Conservation (phyloP, 2,329 filamentous ascomycete genomes). For the Zymoseptoria brevis region DNA sequence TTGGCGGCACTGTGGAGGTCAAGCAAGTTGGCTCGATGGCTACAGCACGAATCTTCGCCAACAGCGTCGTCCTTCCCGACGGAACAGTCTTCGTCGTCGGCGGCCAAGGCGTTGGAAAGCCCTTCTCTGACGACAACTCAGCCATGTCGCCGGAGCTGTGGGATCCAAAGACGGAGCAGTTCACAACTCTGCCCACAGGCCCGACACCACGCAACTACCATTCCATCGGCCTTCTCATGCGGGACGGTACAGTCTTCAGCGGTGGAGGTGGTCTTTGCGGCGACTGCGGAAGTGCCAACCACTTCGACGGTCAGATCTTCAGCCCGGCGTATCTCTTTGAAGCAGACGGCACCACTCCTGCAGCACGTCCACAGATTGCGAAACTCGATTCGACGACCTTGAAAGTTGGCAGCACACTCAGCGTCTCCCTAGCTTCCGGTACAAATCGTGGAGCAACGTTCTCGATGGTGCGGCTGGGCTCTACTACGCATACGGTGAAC, state of each 20-base stretch:
- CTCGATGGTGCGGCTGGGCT: conserved; percentile 41
- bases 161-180: conserved; percentile 12
- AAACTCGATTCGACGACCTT: conserved; percentile 19
- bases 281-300: conserved; percentile 31
- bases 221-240: conserved; percentile 42
- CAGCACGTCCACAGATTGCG: conserved; percentile 16
- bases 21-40: conserved; percentile 17
- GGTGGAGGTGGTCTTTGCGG: conserved; percentile 48
- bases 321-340: conserved; percentile 45
- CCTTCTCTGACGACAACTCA: conserved; percentile 16
- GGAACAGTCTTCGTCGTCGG: conserved; percentile 29
- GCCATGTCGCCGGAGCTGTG: conserved; percentile 14
- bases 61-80: conserved; percentile 24
- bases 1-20: conserved; percentile 1
- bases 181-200: conserved; percentile 7
- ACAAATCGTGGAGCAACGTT: not conserved
- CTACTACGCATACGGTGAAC: conserved; percentile 49
- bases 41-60: conserved; percentile 24
- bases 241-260: conserved; percentile 44
- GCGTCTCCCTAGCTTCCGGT: not conserved
- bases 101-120: conserved; percentile 16
- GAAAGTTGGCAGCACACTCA: not conserved
- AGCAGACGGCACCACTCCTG: not conserved
- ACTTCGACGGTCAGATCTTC: conserved; percentile 50
- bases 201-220: conserved; percentile 44